Evolutionary conservation across 2,329 filamentous ascomycete species (phyloP), one percentile per base, ranked within the genome.

Genomic region (Drechmeria coniospora): DNA sequence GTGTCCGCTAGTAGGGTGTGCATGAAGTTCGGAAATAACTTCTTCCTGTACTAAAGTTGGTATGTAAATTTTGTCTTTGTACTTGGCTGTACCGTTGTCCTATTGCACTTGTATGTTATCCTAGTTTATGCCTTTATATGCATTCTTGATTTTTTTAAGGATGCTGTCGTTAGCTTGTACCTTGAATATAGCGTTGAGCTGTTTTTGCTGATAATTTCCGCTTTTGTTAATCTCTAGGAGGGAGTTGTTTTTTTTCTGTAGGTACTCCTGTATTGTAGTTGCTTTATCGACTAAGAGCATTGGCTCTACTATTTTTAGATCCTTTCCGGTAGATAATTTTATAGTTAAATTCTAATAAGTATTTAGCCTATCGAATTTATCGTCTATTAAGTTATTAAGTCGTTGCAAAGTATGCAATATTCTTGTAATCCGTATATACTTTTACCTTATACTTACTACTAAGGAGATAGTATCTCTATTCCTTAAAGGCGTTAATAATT

Each of bases 401-500:
- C 18, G 21, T 42, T 9, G 13, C 21, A 26, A 40, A 39, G 4
- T 33, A 32, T 11, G 8, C 24, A 18, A 36, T 40, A 28, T 45
- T 41, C 14, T 40, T 39, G 36, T 45, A 35, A 18, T 39, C 28
- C 17, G 28, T 38, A 32, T 36, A 40, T 15, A 42, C 22, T 20
- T 38, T 38, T 23, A 39, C 13, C 13, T 36, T 21, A 23, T 38
- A 34, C 3, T 32, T 25, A 16, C 17, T 38, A 26, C 15, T 20
- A 11, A 23, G 11, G 8, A 42, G n/a, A 14, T 44, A 42, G 13
- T 39, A 28, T 32, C 24, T 27, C 15, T 35, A 45, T 35, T 43
- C 29, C 13, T 44, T 36, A 34, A 43, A 41, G n/a, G 16, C n/a
- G 24, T 40, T 35, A 27, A 40, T 25, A 20, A 45, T 43, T n/a